These are phyloP conservation scores for Phytopythium montanum DNA, from an alignment of 352 stramenopile species.

Conservation along the genomic window DNA sequence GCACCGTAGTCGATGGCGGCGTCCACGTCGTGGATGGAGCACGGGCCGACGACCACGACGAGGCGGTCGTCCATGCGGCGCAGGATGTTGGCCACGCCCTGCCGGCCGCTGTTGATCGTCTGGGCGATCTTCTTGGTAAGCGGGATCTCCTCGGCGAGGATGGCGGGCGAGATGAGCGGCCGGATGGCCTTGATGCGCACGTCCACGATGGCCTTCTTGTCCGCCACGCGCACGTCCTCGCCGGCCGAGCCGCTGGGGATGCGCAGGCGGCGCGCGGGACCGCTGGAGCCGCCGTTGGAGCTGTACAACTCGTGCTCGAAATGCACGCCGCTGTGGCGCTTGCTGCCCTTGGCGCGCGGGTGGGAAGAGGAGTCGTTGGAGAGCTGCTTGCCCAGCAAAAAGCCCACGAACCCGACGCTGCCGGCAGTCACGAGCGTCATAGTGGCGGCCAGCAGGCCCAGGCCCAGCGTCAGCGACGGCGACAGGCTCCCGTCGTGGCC, in stretches of 20 bases:
- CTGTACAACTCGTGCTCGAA: constrained; percentile 10
- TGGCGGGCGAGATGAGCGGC: constrained; percentile 83
- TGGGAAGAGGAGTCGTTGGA: constrained; percentile 5
- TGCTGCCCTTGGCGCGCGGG: constrained; percentile 12
- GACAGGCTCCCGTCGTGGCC: constrained; percentile 31
- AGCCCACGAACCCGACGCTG: constrained; percentile 66
- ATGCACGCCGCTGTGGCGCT: constrained; percentile 8
- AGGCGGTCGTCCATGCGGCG: constrained; percentile 82
- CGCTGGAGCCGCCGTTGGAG: constrained; percentile 12
- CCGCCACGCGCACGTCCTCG: constrained; percentile 80
- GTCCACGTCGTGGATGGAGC: constrained; percentile 88
- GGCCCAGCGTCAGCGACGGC: constrained; percentile 55
- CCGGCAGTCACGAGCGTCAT: constrained; percentile 73
- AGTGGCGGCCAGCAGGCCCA: constrained; percentile 63
- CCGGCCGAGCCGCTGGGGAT: constrained; percentile 63
- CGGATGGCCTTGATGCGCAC: constrained; percentile 85
- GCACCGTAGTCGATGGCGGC: constrained; percentile 83
- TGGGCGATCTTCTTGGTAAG: constrained; percentile 73
- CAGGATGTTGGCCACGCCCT: constrained; percentile 72
- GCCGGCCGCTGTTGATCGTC: constrained; percentile 73
- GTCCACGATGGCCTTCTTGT: constrained; percentile 85
- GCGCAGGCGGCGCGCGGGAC: constrained; percentile 35
- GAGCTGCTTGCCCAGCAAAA: constrained; percentile 57
- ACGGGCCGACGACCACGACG: constrained; percentile 81
- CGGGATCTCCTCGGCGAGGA: constrained; percentile 82